Conservation (phyloP, 352 stramenopile genomes). For the Elongisporangium undulatum region DNA sequence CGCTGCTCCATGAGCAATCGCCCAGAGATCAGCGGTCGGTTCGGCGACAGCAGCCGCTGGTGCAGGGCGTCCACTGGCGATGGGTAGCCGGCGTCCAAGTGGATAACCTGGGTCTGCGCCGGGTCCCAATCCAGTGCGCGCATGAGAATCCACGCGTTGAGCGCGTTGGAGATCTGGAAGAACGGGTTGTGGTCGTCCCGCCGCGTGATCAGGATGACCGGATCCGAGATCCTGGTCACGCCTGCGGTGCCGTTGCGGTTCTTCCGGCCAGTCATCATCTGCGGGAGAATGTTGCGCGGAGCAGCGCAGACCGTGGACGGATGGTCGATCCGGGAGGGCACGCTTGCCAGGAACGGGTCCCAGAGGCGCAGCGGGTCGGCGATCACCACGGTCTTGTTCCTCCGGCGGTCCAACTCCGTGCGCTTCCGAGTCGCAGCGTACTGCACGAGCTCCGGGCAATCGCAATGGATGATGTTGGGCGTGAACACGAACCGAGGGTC, state of each 20-base stretch:
- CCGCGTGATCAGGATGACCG: constrained; percentile 12
- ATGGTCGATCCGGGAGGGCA: background rate
- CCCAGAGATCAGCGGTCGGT: constrained; percentile 4
- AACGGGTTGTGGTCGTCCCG: constrained; percentile 21
- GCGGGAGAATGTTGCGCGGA: background rate
- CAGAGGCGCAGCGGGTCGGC: background rate
- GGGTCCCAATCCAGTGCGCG: constrained; percentile 5
- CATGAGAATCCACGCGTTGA: constrained; percentile 16
- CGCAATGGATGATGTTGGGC: constrained; percentile 18
- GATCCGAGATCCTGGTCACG: background rate
- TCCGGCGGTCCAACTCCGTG: background rate
- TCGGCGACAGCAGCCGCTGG: constrained; percentile 12
- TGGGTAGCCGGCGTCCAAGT: constrained; percentile 17
- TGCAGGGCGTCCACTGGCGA: constrained; percentile 15
- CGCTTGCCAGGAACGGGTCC: background rate
- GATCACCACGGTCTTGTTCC: background rate
- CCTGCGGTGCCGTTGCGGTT: background rate
- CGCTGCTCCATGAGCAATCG: constrained; percentile 4
- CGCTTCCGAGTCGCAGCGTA: background rate
- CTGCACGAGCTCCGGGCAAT: constrained; percentile 4
- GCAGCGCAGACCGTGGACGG: background rate
- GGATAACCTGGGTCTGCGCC: constrained; percentile 11
- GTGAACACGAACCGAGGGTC: constrained; percentile 32
- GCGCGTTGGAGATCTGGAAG: constrained; percentile 11
- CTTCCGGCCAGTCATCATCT: background rate